A percentile compares a stretch with the other conserved stretches of the same genome.
Evolutionary conservation across 371 early-diverging fungal species (phyloP).

Genomic region (Parasitella parasitica): DNA sequence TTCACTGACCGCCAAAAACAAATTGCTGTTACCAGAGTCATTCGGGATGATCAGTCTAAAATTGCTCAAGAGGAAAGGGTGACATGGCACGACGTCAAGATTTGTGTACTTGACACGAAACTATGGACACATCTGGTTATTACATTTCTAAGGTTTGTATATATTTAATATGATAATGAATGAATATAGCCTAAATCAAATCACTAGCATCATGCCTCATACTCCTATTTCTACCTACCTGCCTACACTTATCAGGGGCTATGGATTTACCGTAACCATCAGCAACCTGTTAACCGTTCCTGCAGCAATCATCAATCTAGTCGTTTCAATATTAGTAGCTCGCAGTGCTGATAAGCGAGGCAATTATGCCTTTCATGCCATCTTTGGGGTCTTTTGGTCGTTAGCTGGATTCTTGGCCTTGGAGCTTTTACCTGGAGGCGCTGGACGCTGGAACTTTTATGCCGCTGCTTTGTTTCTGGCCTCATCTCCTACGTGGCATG

Average conservation of each 20-base stretch:
- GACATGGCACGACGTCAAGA: conserved; percentile 35
- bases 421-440: conserved; percentile 33
- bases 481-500: conserved; percentile 43
- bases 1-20: conserved; percentile 39
- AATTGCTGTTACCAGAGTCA: conserved; percentile 56
- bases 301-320: conserved; percentile 37
- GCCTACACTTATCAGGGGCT: conserved; percentile 50
- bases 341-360: conserved; percentile 42
- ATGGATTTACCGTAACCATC: conserved; percentile 51
- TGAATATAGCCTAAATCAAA: conserved; percentile 14
- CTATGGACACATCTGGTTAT: conserved; percentile 44
- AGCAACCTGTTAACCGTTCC: conserved; percentile 58
- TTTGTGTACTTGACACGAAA: conserved; percentile 40
- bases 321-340: conserved; percentile 43
- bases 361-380: conserved; percentile 47
- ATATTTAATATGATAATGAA: too few species aligned
- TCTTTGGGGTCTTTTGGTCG: conserved; percentile 38
- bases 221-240: conserved; percentile 48
- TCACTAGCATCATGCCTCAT: conserved; percentile 42
- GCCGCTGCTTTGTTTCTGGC: conserved; percentile 14
- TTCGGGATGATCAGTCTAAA: conserved; percentile 54
- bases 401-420: conserved; percentile 46
- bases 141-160: conserved; percentile 34
- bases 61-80: conserved; percentile 32
- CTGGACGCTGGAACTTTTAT: conserved; percentile 43